These are phyloP conservation scores for Gentiana dahurica DNA, from an alignment of 257 asterid species.

Conservation along the genomic window DNA sequence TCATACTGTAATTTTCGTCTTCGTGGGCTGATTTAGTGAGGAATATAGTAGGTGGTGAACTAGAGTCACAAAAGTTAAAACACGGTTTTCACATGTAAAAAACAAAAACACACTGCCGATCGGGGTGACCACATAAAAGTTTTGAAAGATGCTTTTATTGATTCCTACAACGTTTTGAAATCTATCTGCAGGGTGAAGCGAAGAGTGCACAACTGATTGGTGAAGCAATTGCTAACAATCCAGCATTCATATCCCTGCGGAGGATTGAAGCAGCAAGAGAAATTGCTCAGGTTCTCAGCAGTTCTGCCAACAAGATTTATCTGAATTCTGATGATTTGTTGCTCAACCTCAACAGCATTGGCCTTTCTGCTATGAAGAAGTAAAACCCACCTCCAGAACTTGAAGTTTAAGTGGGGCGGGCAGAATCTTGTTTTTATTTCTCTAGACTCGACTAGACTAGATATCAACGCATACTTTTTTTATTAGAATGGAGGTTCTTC, in stretches of 20 bases:
- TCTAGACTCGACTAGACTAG: no score
- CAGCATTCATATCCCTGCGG: slow-evolving; percentile 83
- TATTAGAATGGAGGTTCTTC: no score
- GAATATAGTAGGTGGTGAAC: no score
- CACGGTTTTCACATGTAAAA: no score
- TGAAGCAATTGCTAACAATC: slow-evolving; percentile 77
- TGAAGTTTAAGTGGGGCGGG: neutral
- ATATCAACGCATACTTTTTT: no score
- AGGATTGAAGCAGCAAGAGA: slow-evolving; percentile 88
- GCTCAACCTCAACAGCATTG: slow-evolving; percentile 67
- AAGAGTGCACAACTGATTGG: slow-evolving; percentile 94
- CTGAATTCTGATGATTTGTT: slow-evolving; percentile 69
- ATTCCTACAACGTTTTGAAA: neutral
- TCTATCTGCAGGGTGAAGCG: slow-evolving; percentile 73
- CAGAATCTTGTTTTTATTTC: no score
- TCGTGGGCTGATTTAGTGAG: neutral
- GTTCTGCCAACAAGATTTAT: slow-evolving; percentile 68
- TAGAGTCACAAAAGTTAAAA: no score
- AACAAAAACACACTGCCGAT: no score
- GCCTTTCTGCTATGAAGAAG: slow-evolving; percentile 22
- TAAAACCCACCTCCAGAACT: slow-evolving; percentile 1
- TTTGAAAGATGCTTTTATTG: neutral
- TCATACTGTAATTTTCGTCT: neutral
- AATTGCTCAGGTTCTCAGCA: slow-evolving; percentile 51
- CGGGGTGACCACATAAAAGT: neutral